Evolutionary conservation across 768 basidiomycete species (phyloP).

Genomic region (Strobilomyces dryophilus): DNA sequence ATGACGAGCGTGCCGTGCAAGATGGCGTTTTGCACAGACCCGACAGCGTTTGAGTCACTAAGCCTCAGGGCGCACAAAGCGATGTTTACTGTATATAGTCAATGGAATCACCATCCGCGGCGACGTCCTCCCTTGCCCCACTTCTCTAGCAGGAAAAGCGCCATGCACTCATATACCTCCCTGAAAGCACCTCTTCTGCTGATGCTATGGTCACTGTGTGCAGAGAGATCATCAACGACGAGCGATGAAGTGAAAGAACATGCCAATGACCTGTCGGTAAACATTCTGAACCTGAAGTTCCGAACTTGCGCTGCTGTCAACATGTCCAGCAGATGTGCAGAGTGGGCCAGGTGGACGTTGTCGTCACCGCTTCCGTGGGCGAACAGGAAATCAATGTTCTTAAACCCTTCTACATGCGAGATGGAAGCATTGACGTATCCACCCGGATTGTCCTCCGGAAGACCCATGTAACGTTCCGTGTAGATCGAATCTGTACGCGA

Average conservation of each 20-base stretch:
- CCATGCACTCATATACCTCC: conserved; percentile 87
- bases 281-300: conserved; percentile 32
- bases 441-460: conserved; percentile 68
- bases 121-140: conserved; percentile 83
- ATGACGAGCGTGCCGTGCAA: background rate
- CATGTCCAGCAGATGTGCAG: conserved; percentile 90
- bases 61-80: background rate
- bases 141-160: conserved; percentile 79
- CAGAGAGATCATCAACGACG: conserved; percentile 6
- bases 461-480: conserved; percentile 95
- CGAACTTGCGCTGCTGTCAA: conserved; percentile 73
- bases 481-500: conserved; percentile 79
- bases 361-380: conserved; percentile 87
- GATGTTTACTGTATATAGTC: conserved; percentile 2
- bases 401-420: conserved; percentile 83
- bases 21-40: background rate
- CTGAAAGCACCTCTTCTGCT: conserved; percentile 66
- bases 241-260: background rate
- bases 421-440: conserved; percentile 93
- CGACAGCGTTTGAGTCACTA: too few species aligned
- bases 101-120: conserved; percentile 47
- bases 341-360: conserved; percentile 93
- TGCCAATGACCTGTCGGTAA: conserved; percentile 72
- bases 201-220: conserved; percentile 75
- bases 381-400: conserved; percentile 44